Conservation (phyloP, 306 rosid genomes). For the Malus orientalis region DNA sequence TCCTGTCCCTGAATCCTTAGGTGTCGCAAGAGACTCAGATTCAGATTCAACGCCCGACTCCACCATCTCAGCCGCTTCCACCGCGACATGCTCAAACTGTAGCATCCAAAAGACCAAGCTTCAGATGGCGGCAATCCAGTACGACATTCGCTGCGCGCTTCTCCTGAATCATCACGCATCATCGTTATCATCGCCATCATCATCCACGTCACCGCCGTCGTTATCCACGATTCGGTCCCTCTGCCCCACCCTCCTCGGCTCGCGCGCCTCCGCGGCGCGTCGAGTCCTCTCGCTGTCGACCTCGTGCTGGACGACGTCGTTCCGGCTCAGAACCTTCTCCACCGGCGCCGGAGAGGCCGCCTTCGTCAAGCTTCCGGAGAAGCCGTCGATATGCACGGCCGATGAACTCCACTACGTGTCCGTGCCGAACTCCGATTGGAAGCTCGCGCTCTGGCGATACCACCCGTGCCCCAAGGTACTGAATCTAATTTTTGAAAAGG, state of each 20-base stretch:
- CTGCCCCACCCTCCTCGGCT: conserved; percentile 9
- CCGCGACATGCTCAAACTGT: not conserved
- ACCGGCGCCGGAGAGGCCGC: conserved; percentile 6
- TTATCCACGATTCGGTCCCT: conserved; percentile 35
- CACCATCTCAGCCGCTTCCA: not conserved
- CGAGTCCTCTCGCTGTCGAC: conserved; percentile 7
- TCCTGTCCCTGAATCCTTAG: not conserved
- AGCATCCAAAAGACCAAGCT: too few relatives aligned
- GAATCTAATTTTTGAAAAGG: not conserved
- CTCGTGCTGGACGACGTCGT: conserved; percentile 19
- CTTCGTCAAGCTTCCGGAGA: conserved; percentile 39
- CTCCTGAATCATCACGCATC: conserved; percentile 23
- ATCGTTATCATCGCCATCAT: not conserved
- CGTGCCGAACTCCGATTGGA: conserved; percentile 74
- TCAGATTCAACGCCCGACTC: not conserved
- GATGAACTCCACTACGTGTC: conserved; percentile 94
- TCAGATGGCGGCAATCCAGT: conserved; percentile 51
- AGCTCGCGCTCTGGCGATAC: conserved; percentile 95
- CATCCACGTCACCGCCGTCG: not conserved
- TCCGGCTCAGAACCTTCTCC: conserved; percentile 53
- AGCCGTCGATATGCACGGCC: conserved; percentile 85
- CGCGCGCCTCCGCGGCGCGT: conserved; percentile 40
- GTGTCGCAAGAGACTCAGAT: not conserved
- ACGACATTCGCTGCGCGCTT: conserved; percentile 41
- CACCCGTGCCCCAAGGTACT: conserved; percentile 63